phyloP scores from a whole-genome alignment of 768 basidiomycete genomes.

The Kwoniella sp. region DNA sequence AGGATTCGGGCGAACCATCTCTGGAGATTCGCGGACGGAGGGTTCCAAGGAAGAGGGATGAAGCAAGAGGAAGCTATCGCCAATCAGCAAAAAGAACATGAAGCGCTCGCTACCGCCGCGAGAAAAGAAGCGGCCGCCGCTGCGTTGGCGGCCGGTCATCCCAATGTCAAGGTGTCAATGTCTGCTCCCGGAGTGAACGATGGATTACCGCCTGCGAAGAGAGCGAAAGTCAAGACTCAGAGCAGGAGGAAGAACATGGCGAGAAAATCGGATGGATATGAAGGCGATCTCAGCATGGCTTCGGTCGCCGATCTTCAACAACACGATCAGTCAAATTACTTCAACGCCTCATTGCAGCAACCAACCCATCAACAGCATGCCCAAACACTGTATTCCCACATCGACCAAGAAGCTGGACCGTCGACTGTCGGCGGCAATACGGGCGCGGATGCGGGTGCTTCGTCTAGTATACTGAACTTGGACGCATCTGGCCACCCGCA shows the following conservation, averaged over 20 bases:
- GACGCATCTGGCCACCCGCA: neutral
- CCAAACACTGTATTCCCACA: constrained; percentile 9
- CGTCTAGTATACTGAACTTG: neutral
- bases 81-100: constrained; percentile 40
- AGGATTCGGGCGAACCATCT: constrained; percentile 51
- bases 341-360: constrained; percentile 8
- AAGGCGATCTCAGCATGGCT: constrained; percentile 13
- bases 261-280: constrained; percentile 22
- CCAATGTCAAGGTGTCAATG: constrained; percentile 46
- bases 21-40: constrained; percentile 52
- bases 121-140: constrained; percentile 50
- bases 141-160: constrained; percentile 47
- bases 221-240: constrained; percentile 18
- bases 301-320: constrained; percentile 2
- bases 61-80: constrained; percentile 52
- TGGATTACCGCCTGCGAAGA: constrained; percentile 30
- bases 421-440: neutral
- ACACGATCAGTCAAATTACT: constrained; percentile 17
- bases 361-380: neutral
- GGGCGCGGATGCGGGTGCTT: neutral
- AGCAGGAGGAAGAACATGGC: constrained; percentile 22
- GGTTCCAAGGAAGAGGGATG: constrained; percentile 52
- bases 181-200: constrained; percentile 33
- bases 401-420: constrained; percentile 7
- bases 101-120: constrained; percentile 38